A percentile compares a stretch with the other conserved stretches of the same genome.
Evolutionary conservation across 202 grass and related monocot genomes (phyloP).

Genomic region (Miscanthus sacchariflorus): DNA sequence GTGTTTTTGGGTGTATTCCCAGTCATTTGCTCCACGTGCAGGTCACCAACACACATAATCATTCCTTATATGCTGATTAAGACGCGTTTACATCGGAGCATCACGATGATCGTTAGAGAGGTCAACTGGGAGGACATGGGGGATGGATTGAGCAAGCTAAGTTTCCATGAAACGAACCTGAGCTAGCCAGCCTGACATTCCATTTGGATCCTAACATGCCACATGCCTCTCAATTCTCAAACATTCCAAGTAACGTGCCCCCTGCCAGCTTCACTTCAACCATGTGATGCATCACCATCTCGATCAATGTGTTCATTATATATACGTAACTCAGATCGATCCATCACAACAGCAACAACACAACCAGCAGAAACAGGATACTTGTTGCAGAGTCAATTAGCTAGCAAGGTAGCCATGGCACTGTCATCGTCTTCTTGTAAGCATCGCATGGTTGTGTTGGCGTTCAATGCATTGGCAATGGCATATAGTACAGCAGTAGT

Average conservation of each 20-base stretch:
- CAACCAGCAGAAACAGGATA: neutral
- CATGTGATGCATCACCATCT: neutral
- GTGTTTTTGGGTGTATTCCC: neutral
- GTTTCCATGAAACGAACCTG: neutral
- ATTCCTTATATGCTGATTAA: neutral
- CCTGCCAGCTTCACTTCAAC: neutral
- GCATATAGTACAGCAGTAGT: neutral
- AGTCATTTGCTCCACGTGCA: neutral
- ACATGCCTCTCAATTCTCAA: neutral
- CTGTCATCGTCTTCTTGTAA: neutral
- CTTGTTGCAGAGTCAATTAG: neutral
- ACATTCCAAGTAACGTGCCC: conserved; percentile 41
- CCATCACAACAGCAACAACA: neutral
- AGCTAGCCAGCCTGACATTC: conserved; percentile 34
- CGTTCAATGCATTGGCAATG: neutral
- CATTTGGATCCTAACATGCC: conserved; percentile 41
- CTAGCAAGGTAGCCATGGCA: neutral
- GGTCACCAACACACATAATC: neutral
- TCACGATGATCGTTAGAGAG: neutral
- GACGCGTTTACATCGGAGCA: neutral
- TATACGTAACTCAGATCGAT: neutral
- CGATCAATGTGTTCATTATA: conserved; percentile 21
- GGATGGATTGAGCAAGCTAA: neutral
- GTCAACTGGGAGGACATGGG: conserved; percentile 28
- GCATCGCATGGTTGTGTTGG: neutral